Evolutionary conservation across 805 yeast genomes (phyloP).

Genomic region (Cyberlindnera mycetangii): DNA sequence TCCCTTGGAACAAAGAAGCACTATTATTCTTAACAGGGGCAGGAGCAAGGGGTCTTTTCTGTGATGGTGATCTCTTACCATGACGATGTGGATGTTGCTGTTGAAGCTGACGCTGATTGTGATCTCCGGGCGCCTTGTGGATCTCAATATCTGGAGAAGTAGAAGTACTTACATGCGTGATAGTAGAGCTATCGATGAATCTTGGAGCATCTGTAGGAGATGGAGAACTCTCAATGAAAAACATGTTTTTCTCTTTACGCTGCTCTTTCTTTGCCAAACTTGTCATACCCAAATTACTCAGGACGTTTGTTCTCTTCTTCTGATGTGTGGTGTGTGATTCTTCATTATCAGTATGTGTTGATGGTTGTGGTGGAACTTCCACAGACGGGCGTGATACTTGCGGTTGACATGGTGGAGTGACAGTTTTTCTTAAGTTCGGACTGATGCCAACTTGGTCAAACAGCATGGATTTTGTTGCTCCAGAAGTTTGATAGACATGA

Average conservation of each 20-base stretch:
- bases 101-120: slow-evolving; percentile 5
- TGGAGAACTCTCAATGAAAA: slow-evolving; percentile 32
- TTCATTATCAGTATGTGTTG: neutral
- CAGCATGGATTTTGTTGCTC: slow-evolving; percentile 7
- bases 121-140: slow-evolving; percentile 10
- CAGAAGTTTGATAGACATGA: neutral
- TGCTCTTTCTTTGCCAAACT: slow-evolving; percentile 11
- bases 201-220: slow-evolving; percentile 28
- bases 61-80: slow-evolving; percentile 2
- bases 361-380: neutral
- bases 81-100: slow-evolving; percentile 3
- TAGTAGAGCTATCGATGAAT: slow-evolving; percentile 3
- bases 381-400: neutral
- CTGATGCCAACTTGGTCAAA: slow-evolving; percentile 28
- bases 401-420: slow-evolving; percentile 2
- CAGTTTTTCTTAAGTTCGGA: slow-evolving; percentile 20
- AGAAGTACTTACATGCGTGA: neutral
- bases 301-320: slow-evolving; percentile 24
- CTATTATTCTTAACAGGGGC: no score
- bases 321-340: neutral
- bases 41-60: neutral
- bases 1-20: slow-evolving; percentile 23
- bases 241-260: slow-evolving; percentile 27
- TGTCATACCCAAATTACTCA: slow-evolving; percentile 30
- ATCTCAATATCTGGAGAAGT: slow-evolving; percentile 5